Percentiles rank a stretch among this genome's conserved stretches.
Evolutionary conservation across 2,329 filamentous ascomycete genomes (phyloP).

Genomic region (Aspergillus pseudoviridinutans): DNA sequence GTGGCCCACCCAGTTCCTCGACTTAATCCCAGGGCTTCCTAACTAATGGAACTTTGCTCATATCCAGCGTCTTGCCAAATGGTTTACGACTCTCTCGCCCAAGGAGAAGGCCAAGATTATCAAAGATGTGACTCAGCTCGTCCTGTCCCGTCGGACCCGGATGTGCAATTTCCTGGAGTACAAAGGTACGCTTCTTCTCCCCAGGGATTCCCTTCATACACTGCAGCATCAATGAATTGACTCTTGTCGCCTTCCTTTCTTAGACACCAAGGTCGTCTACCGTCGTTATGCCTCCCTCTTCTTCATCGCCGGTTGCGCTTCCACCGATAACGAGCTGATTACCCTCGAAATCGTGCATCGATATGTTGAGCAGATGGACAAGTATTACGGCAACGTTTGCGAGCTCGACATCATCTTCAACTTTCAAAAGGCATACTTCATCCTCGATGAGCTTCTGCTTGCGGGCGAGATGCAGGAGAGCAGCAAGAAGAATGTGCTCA

Average conservation of each 20-base stretch:
- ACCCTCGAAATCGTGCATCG: slow-evolving; percentile 98
- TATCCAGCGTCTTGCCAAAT: slow-evolving; percentile 88
- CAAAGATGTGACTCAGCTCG: slow-evolving; percentile 97
- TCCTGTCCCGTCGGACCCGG: slow-evolving; percentile 88
- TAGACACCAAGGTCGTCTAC: slow-evolving; percentile 98
- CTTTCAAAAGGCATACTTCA: slow-evolving; percentile 99
- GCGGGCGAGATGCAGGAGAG: slow-evolving; percentile 98
- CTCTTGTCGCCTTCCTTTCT: slow-evolving; percentile 8
- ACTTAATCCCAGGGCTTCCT: slow-evolving; percentile 12
- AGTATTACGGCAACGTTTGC: slow-evolving; percentile 99
- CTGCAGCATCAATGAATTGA: slow-evolving; percentile 3
- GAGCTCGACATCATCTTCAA: slow-evolving; percentile 99
- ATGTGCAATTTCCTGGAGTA: slow-evolving; percentile 99
- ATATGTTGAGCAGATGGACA: slow-evolving; percentile 99
- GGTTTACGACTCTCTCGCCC: slow-evolving; percentile 96
- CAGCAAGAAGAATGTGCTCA: slow-evolving; percentile 97
- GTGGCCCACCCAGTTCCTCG: slow-evolving; percentile 37
- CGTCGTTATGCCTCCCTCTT: slow-evolving; percentile 97
- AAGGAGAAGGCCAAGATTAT: slow-evolving; percentile 99
- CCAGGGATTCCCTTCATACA: background rate
- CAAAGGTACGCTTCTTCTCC: slow-evolving; percentile 64
- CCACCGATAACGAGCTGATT: slow-evolving; percentile 97
- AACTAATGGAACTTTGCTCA: slow-evolving; percentile 26
- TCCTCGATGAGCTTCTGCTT: slow-evolving; percentile 90
- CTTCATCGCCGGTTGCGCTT: slow-evolving; percentile 96